A percentile compares a stretch with the other conserved stretches of the same genome.
phyloP scores from a whole-genome alignment of 306 rosid genomes.

The Quercus agrifolia region DNA sequence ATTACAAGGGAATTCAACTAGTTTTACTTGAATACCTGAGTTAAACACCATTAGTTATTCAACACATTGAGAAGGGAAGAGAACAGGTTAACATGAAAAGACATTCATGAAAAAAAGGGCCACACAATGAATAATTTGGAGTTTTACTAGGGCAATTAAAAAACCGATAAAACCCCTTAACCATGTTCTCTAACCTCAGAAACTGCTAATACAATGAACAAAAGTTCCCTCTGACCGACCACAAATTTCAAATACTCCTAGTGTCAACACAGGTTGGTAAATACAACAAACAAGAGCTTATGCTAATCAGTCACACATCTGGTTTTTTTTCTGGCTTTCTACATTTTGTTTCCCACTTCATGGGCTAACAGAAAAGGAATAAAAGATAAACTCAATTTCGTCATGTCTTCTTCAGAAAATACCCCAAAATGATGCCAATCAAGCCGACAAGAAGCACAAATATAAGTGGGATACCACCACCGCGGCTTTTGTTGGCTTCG shows the following conservation, averaged over 20 bases:
- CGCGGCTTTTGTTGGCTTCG: slow-evolving; percentile 27
- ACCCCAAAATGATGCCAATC: slow-evolving; percentile 77
- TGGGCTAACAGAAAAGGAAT: neutral
- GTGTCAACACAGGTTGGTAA: slow-evolving; percentile 25
- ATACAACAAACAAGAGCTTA: slow-evolving; percentile 31
- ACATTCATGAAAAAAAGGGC: neutral
- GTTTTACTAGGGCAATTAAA: neutral
- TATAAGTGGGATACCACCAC: slow-evolving; percentile 52
- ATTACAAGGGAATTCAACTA: neutral
- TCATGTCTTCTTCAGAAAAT: slow-evolving; percentile 72
- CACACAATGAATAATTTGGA: neutral
- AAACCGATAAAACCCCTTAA: slow-evolving; percentile 10
- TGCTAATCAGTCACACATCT: slow-evolving; percentile 33
- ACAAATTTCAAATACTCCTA: slow-evolving; percentile 32
- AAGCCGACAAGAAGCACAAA: slow-evolving; percentile 58
- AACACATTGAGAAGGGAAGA: neutral
- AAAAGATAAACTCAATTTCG: neutral
- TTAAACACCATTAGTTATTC: neutral
- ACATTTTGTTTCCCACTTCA: slow-evolving; percentile 26
- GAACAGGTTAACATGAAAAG: neutral
- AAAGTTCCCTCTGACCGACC: slow-evolving; percentile 25
- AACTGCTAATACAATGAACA: slow-evolving; percentile 26
- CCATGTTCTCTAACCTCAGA: slow-evolving; percentile 25
- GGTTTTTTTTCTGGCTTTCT: slow-evolving; percentile 36
- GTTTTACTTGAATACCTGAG: neutral